Percentiles rank a stretch among this genome's conserved stretches.
Conservation (phyloP, 352 stramenopile genomes). For the Lagenidium sp. region DNA sequence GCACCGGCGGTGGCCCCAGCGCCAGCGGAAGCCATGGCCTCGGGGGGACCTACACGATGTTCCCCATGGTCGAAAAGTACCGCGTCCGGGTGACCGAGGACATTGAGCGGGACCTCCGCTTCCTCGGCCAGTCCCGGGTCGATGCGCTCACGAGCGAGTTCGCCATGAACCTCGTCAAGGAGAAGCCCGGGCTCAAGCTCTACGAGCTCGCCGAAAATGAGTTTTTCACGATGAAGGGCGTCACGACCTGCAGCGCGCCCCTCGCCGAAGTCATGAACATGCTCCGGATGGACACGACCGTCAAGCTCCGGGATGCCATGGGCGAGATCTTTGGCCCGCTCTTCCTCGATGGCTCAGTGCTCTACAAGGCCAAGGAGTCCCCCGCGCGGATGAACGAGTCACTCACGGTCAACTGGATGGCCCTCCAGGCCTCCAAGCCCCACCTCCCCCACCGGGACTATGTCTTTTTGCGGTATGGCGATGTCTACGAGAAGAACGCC, state of each 20-base stretch:
- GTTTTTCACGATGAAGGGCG: conserved; percentile 83
- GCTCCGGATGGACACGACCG: conserved; percentile 61
- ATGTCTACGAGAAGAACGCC: conserved; percentile 66
- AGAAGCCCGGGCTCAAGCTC: conserved; percentile 58
- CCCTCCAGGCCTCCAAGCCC: conserved; percentile 69
- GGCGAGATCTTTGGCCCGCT: conserved; percentile 76
- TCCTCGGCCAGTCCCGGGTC: conserved; percentile 72
- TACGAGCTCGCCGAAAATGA: conserved; percentile 76
- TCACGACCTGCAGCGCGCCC: conserved; percentile 54
- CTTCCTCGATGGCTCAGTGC: conserved; percentile 70
- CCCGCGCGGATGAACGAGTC: conserved; percentile 47
- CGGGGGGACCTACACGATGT: conserved; percentile 53
- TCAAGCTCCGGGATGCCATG: conserved; percentile 64
- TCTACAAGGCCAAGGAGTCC: conserved; percentile 54
- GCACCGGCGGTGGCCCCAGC: neutral
- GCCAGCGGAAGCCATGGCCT: neutral
- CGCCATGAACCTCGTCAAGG: conserved; percentile 70
- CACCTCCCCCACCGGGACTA: conserved; percentile 83
- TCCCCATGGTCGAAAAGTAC: conserved; percentile 82
- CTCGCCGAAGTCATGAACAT: conserved; percentile 79
- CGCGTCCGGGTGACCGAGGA: conserved; percentile 63
- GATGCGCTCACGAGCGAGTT: conserved; percentile 76
- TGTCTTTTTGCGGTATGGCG: conserved; percentile 74
- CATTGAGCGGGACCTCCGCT: conserved; percentile 80
- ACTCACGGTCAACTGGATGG: conserved; percentile 77